These are phyloP conservation scores for Neurospora sp. DNA, from an alignment of 495 filamentous ascomycete species.

Conservation along the genomic window DNA sequence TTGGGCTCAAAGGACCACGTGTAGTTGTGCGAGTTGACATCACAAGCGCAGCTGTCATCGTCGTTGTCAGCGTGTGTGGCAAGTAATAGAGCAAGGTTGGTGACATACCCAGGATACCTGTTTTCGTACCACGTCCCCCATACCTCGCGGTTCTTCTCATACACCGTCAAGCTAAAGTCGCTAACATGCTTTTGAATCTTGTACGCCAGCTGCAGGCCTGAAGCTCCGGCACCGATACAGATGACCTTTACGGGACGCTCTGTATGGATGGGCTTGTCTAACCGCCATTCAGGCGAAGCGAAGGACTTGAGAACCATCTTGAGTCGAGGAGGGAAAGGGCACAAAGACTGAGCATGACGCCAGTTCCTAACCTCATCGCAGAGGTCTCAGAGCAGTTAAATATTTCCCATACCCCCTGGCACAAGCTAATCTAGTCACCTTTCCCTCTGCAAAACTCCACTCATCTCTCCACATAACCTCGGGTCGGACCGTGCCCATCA, in stretches of 20 bases:
- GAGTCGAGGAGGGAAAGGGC: neutral
- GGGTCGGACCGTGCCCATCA: neutral
- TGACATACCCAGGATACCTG: neutral
- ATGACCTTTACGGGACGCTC: slow-evolving; percentile 6
- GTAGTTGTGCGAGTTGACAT: slow-evolving; percentile 10
- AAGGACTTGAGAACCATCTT: neutral
- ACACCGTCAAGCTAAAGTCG: neutral
- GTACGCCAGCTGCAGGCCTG: slow-evolving; percentile 17
- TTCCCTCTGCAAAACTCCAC: neutral
- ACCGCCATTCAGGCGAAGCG: neutral
- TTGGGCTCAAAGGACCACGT: slow-evolving; percentile 33
- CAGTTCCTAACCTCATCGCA: neutral
- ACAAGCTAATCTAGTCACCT: neutral
- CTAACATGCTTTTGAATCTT: slow-evolving; percentile 13
- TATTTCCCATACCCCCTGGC: neutral
- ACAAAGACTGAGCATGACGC: neutral
- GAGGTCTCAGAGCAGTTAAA: neutral
- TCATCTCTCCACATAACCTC: neutral
- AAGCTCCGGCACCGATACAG: slow-evolving; percentile 23
- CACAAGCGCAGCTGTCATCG: neutral
- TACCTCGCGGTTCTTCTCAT: neutral
- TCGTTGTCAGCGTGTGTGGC: neutral
- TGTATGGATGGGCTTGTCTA: neutral
- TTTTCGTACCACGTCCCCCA: neutral
- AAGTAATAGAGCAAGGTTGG: neutral